phyloP scores from a whole-genome alignment of 78 protist species.

The Mastigamoeba balamuthi region DNA sequence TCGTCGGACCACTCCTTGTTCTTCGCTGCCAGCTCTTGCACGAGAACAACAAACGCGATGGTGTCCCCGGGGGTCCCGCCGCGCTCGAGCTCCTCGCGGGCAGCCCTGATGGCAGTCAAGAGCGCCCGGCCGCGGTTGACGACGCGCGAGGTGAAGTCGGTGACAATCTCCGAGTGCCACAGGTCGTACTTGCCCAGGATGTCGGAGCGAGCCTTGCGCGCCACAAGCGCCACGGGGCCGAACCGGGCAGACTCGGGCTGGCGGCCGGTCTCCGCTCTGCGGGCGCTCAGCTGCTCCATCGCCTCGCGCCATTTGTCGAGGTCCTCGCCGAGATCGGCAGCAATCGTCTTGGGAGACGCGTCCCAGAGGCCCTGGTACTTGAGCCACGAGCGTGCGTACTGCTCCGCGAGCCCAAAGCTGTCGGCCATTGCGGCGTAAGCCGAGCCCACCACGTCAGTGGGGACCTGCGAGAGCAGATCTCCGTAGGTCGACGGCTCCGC shows the following conservation, averaged over 20 bases:
- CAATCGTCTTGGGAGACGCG: slow-evolving; percentile 50
- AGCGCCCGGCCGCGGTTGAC: slow-evolving; percentile 28
- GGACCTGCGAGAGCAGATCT: slow-evolving; percentile 46
- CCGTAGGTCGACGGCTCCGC: too few relatives aligned
- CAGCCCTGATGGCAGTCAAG: slow-evolving; percentile 1
- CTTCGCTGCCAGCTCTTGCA: slow-evolving; percentile 57
- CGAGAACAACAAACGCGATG: slow-evolving; percentile 57
- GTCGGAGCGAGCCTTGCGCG: too few relatives aligned
- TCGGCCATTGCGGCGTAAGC: slow-evolving; percentile 52
- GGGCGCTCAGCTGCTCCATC: slow-evolving; percentile 43
- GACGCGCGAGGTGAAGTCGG: slow-evolving; percentile 46
- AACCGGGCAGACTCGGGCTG: too few relatives aligned
- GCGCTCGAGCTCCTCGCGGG: slow-evolving; percentile 59
- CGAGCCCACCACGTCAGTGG: slow-evolving; percentile 7
- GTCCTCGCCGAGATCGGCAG: slow-evolving; percentile 63
- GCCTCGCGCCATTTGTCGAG: slow-evolving; percentile 57
- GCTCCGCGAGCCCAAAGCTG: slow-evolving; percentile 17
- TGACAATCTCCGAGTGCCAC: slow-evolving; percentile 73
- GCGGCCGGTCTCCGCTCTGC: too few relatives aligned
- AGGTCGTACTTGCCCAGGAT: slow-evolving; percentile 80
- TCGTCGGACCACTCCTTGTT: slow-evolving; percentile 24
- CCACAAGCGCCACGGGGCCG: too few relatives aligned
- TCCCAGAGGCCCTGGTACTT: slow-evolving; percentile 93
- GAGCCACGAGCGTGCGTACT: slow-evolving; percentile 73
- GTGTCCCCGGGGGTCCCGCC: slow-evolving; percentile 62